Percentiles rank a stretch among this genome's conserved stretches.
Evolutionary conservation across 345 rosid species (phyloP).

Genomic region (Moricandia arvensis): DNA sequence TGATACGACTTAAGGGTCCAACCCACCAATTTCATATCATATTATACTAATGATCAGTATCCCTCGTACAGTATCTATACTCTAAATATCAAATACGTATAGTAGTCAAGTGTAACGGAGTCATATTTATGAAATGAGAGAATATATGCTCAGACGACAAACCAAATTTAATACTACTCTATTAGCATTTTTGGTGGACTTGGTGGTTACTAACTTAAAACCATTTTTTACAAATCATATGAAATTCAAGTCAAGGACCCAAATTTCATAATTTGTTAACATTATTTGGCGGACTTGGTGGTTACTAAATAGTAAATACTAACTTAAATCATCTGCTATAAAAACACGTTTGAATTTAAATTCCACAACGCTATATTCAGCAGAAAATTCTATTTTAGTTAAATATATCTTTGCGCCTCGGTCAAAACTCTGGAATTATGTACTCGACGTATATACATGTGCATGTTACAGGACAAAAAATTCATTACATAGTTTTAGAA

Average conservation of each 20-base stretch:
- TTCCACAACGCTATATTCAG: not conserved
- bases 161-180: too few relatives aligned
- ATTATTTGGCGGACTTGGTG: not conserved
- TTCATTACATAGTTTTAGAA: not conserved
- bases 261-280: not conserved
- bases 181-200: too few relatives aligned
- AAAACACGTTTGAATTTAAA: not conserved
- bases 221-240: too few relatives aligned
- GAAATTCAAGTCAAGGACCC: not conserved
- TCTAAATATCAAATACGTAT: not conserved
- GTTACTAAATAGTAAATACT: too few relatives aligned
- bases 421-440: slow-evolving; percentile 4
- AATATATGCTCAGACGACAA: not conserved
- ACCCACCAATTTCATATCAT: not conserved
- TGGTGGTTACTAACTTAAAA: too few relatives aligned
- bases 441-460: not conserved
- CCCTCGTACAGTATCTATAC: too few relatives aligned
- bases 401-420: not conserved
- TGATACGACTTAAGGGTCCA: not conserved
- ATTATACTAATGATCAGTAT: not conserved
- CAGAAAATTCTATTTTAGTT: not conserved
- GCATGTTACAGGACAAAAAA: not conserved
- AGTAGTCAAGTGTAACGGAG: not conserved
- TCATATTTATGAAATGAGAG: not conserved
- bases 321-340: not conserved